Evolutionary conservation across 164 flowering plant species (phyloP), one percentile per base, ranked within the genome.

Genomic region (Santalum album): DNA sequence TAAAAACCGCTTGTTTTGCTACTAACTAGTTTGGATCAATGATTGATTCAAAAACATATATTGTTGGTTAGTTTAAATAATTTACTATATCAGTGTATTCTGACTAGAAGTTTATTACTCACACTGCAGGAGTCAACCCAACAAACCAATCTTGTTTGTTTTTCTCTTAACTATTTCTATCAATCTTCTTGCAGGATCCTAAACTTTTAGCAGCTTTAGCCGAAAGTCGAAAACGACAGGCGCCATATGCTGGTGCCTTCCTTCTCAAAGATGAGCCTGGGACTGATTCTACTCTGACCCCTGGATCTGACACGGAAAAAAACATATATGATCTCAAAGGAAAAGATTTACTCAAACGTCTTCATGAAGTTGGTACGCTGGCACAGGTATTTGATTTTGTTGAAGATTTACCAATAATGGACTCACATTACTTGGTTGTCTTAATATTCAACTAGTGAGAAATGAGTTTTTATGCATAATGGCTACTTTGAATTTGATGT

Each of bases 281-380:
- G 25, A 44, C 74, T 61, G 95, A 84, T 71, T 60, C 86, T 44
- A 72, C 67, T 54, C 40, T 58, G 50, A 38, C 58, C 18, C 53
- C 82, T 54, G 71, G 79, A 39, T 75, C 88, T 39, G 97, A 88
- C 27, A 20, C 78, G 24, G 96, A 94, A 50, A 84, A 91, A 56
- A 76, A 53, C 53, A 59, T 72, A 5, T 53, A 67, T 78, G 87
- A 83, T 21, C 72, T 82, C 24, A 90, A 83, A 69, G 99, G 97
- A 61, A 76, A 83, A 65, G 97, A 87, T 49, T 75, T 94, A 63
- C 74, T 74, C 46, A 68, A 84, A 18, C 90, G 96, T 25, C 96
- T 94, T 54, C 96, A 90, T 75, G 89, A 94, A 75, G 96, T 94
- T 72, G 97, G 99, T 42, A 86, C 97, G 35, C 81, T 94, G 55